Evolutionary conservation across 495 filamentous ascomycete species (phyloP).

Genomic region (Bacidia gigantensis): DNA sequence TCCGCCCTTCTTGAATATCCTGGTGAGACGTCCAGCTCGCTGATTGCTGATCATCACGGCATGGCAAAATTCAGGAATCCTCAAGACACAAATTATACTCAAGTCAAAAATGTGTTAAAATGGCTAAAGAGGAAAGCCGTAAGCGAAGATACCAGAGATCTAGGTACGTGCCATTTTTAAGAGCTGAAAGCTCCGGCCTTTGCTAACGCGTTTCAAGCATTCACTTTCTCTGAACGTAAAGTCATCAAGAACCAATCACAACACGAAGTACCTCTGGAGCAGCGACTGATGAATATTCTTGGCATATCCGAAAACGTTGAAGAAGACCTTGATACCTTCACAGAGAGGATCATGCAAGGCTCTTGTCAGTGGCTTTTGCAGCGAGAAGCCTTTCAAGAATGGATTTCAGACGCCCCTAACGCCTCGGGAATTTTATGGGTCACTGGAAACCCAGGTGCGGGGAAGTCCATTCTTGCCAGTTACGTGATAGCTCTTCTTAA

Average conservation of each 20-base stretch:
- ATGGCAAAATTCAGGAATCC: slow-evolving; percentile 33
- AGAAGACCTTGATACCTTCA: slow-evolving; percentile 14
- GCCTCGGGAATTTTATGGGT: slow-evolving; percentile 23
- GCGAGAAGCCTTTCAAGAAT: slow-evolving; percentile 20
- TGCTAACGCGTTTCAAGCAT: no score
- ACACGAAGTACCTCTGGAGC: neutral
- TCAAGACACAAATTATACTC: slow-evolving; percentile 29
- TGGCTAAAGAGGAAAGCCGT: neutral
- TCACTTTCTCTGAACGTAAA: neutral
- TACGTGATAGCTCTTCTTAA: slow-evolving; percentile 16
- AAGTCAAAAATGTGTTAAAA: slow-evolving; percentile 21
- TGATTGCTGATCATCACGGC: slow-evolving; percentile 33
- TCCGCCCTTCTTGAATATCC: slow-evolving; percentile 30
- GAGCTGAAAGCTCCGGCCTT: neutral
- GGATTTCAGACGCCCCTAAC: slow-evolving; percentile 15
- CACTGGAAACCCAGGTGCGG: slow-evolving; percentile 20
- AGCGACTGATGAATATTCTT: slow-evolving; percentile 15
- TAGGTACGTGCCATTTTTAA: neutral
- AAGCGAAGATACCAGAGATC: no score
- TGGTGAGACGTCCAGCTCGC: slow-evolving; percentile 23
- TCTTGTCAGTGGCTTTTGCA: slow-evolving; percentile 9
- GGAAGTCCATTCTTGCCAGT: slow-evolving; percentile 24
- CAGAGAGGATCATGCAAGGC: neutral
- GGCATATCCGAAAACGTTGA: slow-evolving; percentile 17
- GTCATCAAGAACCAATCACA: neutral